phyloP scores from a whole-genome alignment of 176 grass and related monocot species.

The Triticum dicoccoides region DNA sequence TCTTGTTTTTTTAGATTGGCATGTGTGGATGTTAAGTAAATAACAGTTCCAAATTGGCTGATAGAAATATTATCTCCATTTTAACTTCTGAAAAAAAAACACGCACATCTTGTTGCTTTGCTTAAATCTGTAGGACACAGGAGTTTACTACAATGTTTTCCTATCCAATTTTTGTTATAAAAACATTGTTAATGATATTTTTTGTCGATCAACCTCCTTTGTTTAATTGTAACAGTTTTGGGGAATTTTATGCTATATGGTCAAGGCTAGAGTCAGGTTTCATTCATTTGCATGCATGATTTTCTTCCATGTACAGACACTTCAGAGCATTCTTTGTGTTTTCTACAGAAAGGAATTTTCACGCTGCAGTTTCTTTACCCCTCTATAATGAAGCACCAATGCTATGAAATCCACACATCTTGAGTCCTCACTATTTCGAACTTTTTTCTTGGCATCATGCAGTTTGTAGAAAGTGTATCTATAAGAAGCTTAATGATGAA shows the following conservation, averaged over 20 bases:
- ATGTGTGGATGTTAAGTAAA: neutral
- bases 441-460: constrained; percentile 32
- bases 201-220: neutral
- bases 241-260: neutral
- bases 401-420: constrained; percentile 20
- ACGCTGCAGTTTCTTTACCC: neutral
- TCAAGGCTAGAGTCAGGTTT: neutral
- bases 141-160: neutral
- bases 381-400: neutral
- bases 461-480: constrained; percentile 95
- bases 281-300: constrained; percentile 22
- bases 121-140: neutral
- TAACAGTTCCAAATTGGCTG: neutral
- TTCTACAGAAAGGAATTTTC: neutral
- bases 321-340: constrained; percentile 14
- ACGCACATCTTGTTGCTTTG: neutral
- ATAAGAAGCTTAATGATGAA: constrained; percentile 66
- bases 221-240: neutral
- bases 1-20: neutral
- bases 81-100: neutral
- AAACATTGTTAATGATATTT: neutral
- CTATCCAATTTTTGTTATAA: neutral
- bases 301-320: neutral
- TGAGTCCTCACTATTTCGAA: neutral
- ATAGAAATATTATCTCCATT: neutral